Conservation (phyloP, 441 rosid genomes). For the Pelargonium fulgidum region DNA sequence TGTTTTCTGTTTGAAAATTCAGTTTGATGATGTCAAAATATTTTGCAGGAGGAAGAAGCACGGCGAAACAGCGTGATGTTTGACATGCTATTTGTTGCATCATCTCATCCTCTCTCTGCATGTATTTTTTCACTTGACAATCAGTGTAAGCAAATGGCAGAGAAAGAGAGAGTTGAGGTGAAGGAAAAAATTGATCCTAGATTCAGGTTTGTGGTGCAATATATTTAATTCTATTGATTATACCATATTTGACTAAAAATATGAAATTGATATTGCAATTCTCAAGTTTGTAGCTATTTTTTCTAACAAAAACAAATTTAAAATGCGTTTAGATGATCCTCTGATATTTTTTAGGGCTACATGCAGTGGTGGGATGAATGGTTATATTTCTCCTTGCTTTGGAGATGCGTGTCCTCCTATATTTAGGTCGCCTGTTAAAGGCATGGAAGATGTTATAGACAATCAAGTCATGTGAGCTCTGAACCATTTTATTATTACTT, state of each 20-base stretch:
- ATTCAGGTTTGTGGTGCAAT: slow-evolving; percentile 22
- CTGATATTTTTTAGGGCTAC: slow-evolving; percentile 41
- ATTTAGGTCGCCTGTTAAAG: slow-evolving; percentile 66
- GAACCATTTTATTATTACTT: background rate
- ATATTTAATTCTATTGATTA: background rate
- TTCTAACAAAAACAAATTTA: background rate
- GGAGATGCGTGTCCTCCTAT: slow-evolving; percentile 73
- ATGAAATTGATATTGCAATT: background rate
- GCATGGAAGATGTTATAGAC: slow-evolving; percentile 76
- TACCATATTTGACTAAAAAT: background rate
- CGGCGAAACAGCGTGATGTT: slow-evolving; percentile 26
- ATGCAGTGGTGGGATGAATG: slow-evolving; percentile 94
- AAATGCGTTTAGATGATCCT: slow-evolving; percentile 19
- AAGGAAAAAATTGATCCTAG: slow-evolving; percentile 21
- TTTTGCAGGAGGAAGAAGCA: slow-evolving; percentile 31
- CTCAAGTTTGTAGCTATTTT: background rate
- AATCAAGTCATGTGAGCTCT: slow-evolving; percentile 81
- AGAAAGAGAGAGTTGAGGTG: background rate
- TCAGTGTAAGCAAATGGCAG: slow-evolving; percentile 10
- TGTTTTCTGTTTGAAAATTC: background rate
- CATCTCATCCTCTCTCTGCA: slow-evolving; percentile 23
- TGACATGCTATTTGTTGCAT: slow-evolving; percentile 24
- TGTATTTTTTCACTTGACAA: slow-evolving; percentile 12
- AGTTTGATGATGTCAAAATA: background rate
- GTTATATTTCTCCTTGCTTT: slow-evolving; percentile 67